Percentiles rank a stretch among this genome's conserved stretches.
These are phyloP conservation scores for Lachnellula willkommii DNA, from an alignment of 2,329 filamentous ascomycete genomes.

Conservation along the genomic window DNA sequence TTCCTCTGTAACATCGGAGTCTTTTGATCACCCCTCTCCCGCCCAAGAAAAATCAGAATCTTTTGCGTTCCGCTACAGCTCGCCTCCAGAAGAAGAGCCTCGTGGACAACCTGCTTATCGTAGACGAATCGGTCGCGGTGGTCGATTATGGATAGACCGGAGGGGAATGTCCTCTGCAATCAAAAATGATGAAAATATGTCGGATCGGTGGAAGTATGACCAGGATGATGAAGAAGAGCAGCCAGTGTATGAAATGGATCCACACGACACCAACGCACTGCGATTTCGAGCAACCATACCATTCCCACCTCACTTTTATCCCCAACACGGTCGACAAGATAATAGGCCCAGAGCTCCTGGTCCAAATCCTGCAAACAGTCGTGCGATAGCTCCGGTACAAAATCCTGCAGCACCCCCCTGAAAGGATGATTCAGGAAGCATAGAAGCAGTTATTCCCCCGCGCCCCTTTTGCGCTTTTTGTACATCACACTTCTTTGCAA, in stretches of 20 bases:
- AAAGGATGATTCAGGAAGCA: slow-evolving; percentile 6
- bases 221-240: slow-evolving; percentile 77
- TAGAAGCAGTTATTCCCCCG: not conserved
- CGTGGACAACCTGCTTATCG: slow-evolving; percentile 60
- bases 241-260: slow-evolving; percentile 70
- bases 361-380: slow-evolving; percentile 20
- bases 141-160: slow-evolving; percentile 83
- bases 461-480: slow-evolving; percentile 15
- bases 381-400: slow-evolving; percentile 16
- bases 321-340: slow-evolving; percentile 23
- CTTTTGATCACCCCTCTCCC: slow-evolving; percentile 32
- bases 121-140: slow-evolving; percentile 76
- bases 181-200: slow-evolving; percentile 41
- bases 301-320: slow-evolving; percentile 24
- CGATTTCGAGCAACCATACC: slow-evolving; percentile 50
- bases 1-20: slow-evolving; percentile 37
- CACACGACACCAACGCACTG: slow-evolving; percentile 54
- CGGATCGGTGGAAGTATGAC: slow-evolving; percentile 81
- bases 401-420: slow-evolving; percentile 20
- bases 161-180: slow-evolving; percentile 56
- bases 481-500: slow-evolving; percentile 25
- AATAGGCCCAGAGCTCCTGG: slow-evolving; percentile 15
- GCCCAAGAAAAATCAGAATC: slow-evolving; percentile 24
- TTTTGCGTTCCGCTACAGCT: slow-evolving; percentile 21
- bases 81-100: slow-evolving; percentile 28